A percentile compares a stretch with the other conserved stretches of the same genome.
Conservation (phyloP, 2,329 filamentous ascomycete genomes). For the Aspergillus floridensis region DNA sequence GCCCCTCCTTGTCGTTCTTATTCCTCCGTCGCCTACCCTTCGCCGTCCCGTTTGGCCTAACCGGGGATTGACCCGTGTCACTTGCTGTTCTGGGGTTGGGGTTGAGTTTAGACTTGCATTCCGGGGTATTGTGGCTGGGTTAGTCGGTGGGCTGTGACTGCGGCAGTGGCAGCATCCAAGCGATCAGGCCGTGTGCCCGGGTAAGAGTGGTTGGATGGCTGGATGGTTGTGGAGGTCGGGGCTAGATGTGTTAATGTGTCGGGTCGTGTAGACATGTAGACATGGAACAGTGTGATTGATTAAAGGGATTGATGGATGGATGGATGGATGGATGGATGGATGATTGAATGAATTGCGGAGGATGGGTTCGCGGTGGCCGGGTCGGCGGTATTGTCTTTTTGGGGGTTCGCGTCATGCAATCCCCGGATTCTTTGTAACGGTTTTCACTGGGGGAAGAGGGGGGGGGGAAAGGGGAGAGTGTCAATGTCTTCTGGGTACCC, state of each 20-base stretch:
- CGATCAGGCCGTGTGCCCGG: neutral
- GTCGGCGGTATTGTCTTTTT: slow-evolving; percentile 5
- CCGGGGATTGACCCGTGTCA: slow-evolving; percentile 3
- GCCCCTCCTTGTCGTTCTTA: slow-evolving; percentile 13
- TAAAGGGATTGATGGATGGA: neutral
- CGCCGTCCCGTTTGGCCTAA: neutral
- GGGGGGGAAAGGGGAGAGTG: no score
- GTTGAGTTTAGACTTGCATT: slow-evolving; percentile 3
- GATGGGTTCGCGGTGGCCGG: neutral
- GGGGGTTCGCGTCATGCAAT: slow-evolving; percentile 8
- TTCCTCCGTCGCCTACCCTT: neutral
- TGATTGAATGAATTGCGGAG: neutral
- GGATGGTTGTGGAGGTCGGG: neutral
- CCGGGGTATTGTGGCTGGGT: slow-evolving; percentile 5
- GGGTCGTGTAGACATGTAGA: neutral
- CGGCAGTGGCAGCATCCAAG: neutral
- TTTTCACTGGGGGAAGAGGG: neutral
- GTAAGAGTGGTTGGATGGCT: neutral
- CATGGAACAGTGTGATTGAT: neutral
- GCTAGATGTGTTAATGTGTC: neutral
- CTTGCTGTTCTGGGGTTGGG: neutral
- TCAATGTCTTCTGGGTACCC: neutral
- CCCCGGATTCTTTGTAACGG: slow-evolving; percentile 8
- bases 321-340: neutral
- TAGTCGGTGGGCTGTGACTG: neutral